Evolutionary conservation across 2,329 filamentous ascomycete genomes (phyloP).

Genomic region (Harringtonia lauricola): DNA sequence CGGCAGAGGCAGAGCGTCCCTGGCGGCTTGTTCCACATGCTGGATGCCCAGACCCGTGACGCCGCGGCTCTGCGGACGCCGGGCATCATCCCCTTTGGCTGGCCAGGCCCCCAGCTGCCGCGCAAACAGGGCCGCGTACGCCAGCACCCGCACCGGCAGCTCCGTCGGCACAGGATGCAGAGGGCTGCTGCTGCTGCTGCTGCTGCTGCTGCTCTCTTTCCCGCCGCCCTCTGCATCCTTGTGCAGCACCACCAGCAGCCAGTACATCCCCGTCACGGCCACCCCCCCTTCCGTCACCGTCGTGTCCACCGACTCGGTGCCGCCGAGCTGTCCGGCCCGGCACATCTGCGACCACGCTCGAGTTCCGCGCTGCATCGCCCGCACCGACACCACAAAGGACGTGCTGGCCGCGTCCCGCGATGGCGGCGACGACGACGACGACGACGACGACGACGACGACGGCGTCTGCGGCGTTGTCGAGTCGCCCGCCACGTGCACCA

Average conservation of each 20-base stretch:
- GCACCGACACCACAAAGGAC: conserved; percentile 23
- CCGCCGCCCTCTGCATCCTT: not conserved
- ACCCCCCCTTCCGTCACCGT: conserved; percentile 5
- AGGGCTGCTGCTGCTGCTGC: not conserved
- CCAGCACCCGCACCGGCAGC: conserved; percentile 9
- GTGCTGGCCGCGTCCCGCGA: conserved; percentile 18
- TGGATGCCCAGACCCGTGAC: too few species aligned
- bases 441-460: too few species aligned
- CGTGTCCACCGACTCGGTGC: conserved; percentile 2
- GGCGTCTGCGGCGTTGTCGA: too few species aligned
- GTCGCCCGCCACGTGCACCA: conserved; percentile 5
- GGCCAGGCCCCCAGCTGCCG: conserved; percentile 10
- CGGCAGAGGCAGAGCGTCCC: too few species aligned
- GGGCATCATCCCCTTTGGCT: too few species aligned
- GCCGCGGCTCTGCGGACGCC: not conserved
- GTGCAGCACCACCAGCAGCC: conserved; percentile 10
- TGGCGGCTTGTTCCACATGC: too few species aligned
- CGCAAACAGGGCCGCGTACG: conserved; percentile 7
- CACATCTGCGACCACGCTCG: conserved; percentile 4
- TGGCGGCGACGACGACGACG: too few species aligned
- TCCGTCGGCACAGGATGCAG: not conserved
- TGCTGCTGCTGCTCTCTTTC: not conserved
- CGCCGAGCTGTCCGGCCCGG: not conserved
- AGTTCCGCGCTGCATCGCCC: conserved; percentile 9
- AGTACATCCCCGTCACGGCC: conserved; percentile 9